Evolutionary conservation across 345 rosid genomes (phyloP), one percentile per base, ranked within the genome.

Genomic region (Aquilaria yunnanensis): DNA sequence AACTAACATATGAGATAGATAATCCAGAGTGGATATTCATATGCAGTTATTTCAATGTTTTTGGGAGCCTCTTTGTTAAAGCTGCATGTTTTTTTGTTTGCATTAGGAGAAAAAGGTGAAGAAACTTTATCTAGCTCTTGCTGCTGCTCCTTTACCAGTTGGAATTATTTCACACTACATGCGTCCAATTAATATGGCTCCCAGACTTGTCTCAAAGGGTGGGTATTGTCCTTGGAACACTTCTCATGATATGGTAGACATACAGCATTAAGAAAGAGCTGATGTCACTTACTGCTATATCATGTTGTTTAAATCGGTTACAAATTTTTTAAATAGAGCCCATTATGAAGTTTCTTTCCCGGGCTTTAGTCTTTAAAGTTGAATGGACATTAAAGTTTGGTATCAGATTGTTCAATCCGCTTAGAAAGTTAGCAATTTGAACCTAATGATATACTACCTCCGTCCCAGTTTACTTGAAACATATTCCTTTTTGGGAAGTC

Each of bases 41-140:
- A 10, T 11, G 4, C 10, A 2, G 13, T 11, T 49, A 48, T 59
- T 50, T 68, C 7, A 51, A 54, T 31, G 10, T 49, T 47, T 52
- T 16, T 59, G 10, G 13, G 6, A 45, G 4, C 43, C 54, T 47
- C 16, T 63, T 34, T 3, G 12, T 61, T 58, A 54, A 41, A 48
- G 37, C 34, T 12, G 31, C 61, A n/a, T 50, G 59, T 50, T 23
- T 33, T 45, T 37, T 34, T 57, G 60, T 10, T 51, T 37, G 51
- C 54, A 41, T 29, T 69, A 89, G 98, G 87, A 87, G 56, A 87
- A 83, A 78, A 75, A 64, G 72, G 97, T 92, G 63, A 87, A 80
- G 90, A 92, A 92, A 70, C 90, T 87, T 51, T 92, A 92, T 79
- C 82, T 78, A 58, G 98, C 93, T 70, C 96, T 92, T 67, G 80